Conservation (phyloP, 176 grass and related monocot genomes). For the Themeda triandra region DNA sequence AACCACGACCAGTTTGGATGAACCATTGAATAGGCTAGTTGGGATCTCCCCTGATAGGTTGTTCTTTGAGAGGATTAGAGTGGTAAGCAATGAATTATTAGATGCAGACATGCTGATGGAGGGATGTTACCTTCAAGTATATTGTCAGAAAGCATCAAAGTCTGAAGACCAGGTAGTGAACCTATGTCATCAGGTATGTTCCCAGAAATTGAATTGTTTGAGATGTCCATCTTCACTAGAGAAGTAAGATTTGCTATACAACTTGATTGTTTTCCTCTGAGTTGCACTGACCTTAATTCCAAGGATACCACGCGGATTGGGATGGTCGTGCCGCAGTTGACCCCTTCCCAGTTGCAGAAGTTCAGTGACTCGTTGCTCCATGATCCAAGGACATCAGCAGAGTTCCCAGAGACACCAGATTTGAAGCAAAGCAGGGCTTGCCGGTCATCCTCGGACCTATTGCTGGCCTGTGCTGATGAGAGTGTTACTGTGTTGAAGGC, state of each 20-base stretch:
- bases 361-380: constrained; percentile 18
- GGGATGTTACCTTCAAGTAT: constrained; percentile 29
- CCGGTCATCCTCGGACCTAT: constrained; percentile 2
- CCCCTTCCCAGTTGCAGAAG: constrained; percentile 46
- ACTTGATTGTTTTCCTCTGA: constrained; percentile 21
- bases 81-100: background rate
- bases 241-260: constrained; percentile 29
- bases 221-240: constrained; percentile 21
- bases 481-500: background rate
- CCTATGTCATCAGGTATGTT: constrained; percentile 19
- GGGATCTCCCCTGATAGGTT: constrained; percentile 21
- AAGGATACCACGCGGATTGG: constrained; percentile 8
- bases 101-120: background rate
- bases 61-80: constrained; percentile 14
- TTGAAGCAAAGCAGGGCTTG: constrained; percentile 53
- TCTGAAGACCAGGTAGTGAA: background rate
- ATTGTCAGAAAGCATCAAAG: background rate
- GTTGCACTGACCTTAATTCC: background rate
- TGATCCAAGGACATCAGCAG: background rate
- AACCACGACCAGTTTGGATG: constrained; percentile 13
- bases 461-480: constrained; percentile 28
- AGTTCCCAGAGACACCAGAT: constrained; percentile 1
- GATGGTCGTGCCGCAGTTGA: constrained; percentile 14
- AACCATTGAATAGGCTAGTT: background rate
- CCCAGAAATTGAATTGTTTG: constrained; percentile 19